Evolutionary conservation across 2,329 filamentous ascomycete species (phyloP).

Genomic region (Mollisiaceae sp.): DNA sequence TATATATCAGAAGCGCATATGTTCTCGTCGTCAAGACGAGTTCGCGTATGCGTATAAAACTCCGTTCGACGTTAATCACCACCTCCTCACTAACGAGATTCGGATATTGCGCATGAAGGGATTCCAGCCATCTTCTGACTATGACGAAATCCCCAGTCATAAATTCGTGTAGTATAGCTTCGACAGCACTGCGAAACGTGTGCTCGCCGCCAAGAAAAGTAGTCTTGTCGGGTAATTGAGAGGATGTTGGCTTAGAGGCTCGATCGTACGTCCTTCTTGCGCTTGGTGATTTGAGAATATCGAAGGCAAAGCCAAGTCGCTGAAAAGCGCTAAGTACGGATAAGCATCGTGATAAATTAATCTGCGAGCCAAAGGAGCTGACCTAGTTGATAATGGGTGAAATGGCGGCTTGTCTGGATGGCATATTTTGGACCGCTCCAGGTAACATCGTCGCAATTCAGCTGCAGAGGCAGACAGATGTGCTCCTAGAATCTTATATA

Average conservation of each 20-base stretch:
- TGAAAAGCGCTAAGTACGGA: slow-evolving; percentile 44
- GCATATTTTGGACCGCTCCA: slow-evolving; percentile 47
- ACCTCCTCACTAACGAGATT: slow-evolving; percentile 46
- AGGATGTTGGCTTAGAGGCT: slow-evolving; percentile 40
- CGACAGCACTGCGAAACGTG: slow-evolving; percentile 46
- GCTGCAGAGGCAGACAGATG: slow-evolving; percentile 41
- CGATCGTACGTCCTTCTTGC: slow-evolving; percentile 46
- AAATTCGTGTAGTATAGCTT: slow-evolving; percentile 47
- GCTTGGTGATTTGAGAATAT: slow-evolving; percentile 47
- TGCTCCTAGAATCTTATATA: slow-evolving; percentile 47
- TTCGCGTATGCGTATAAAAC: slow-evolving; percentile 45
- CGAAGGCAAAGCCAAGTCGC: slow-evolving; percentile 47
- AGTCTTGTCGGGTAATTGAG: slow-evolving; percentile 40
- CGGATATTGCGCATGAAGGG: slow-evolving; percentile 45
- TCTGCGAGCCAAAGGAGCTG: slow-evolving; percentile 3
- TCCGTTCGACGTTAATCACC: slow-evolving; percentile 44
- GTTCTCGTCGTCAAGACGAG: slow-evolving; percentile 46
- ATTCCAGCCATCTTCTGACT: slow-evolving; percentile 44
- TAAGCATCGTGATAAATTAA: slow-evolving; percentile 12
- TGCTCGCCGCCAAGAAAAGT: slow-evolving; percentile 46
- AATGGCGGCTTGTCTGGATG: slow-evolving; percentile 48
- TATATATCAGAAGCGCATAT: slow-evolving; percentile 47
- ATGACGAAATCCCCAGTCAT: slow-evolving; percentile 47
- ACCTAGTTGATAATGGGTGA: slow-evolving; percentile 46
- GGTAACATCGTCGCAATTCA: slow-evolving; percentile 47